These are phyloP conservation scores for Casaregolazyma lundiana DNA, from an alignment of 1,139 yeast species.

Conservation along the genomic window DNA sequence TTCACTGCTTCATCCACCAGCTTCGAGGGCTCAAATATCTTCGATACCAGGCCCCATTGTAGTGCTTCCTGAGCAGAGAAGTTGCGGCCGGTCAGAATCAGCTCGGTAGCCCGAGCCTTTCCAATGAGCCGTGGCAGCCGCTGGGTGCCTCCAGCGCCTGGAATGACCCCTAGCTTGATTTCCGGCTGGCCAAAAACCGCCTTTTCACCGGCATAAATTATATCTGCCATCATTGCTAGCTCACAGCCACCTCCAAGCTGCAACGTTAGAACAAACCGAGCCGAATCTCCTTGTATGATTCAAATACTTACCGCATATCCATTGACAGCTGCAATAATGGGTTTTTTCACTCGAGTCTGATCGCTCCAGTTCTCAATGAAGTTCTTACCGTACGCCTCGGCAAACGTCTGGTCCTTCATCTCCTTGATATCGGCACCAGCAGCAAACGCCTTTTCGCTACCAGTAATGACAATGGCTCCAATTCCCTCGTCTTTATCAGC, in stretches of 20 bases:
- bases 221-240: constrained; percentile 49
- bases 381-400: constrained; percentile 35
- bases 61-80: constrained; percentile 44
- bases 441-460: constrained; percentile 45
- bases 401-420: constrained; percentile 40
- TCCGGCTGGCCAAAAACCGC: constrained; percentile 55
- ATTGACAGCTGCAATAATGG: constrained; percentile 49
- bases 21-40: constrained; percentile 37
- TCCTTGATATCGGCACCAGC: constrained; percentile 55
- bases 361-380: constrained; percentile 40
- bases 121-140: constrained; percentile 45
- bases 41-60: constrained; percentile 47
- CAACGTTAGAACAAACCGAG: not conserved
- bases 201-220: constrained; percentile 45
- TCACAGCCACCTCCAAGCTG: constrained; percentile 51
- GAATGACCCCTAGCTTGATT: constrained; percentile 47
- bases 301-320: constrained; percentile 38
- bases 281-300: not conserved
- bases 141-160: constrained; percentile 54
- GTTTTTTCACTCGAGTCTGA: constrained; percentile 37
- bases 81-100: constrained; percentile 43
- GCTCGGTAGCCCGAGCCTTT: constrained; percentile 46
- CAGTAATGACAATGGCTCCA: constrained; percentile 47
- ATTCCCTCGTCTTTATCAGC: constrained; percentile 39
- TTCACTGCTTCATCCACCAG: constrained; percentile 43